phyloP scores from a whole-genome alignment of 225 moss, liverwort and hornwort genomes.

The Polytrichum commune region DNA sequence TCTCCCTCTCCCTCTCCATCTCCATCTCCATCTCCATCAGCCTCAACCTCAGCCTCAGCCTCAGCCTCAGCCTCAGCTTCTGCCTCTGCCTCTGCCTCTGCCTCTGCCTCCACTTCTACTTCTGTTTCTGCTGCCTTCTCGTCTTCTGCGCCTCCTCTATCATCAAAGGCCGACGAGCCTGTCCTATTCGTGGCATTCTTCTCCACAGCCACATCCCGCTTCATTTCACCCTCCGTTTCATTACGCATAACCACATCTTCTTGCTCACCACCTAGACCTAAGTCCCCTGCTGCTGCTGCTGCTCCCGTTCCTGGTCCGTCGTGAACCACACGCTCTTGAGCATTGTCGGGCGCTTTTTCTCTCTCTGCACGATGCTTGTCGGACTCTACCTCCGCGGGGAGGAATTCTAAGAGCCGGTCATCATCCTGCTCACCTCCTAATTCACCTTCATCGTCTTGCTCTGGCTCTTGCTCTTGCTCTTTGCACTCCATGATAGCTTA shows the following conservation, averaged over 20 bases:
- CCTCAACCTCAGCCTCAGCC: background rate
- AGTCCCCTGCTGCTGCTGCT: slow-evolving; percentile 21
- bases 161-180: background rate
- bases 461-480: background rate
- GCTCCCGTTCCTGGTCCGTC: slow-evolving; percentile 23
- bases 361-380: slow-evolving; percentile 42
- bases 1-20: too few relatives aligned
- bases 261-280: slow-evolving; percentile 31
- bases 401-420: slow-evolving; percentile 31
- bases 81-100: slow-evolving; percentile 18
- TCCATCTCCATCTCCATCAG: too few relatives aligned
- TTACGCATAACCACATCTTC: slow-evolving; percentile 21
- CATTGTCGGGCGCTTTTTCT: slow-evolving; percentile 61
- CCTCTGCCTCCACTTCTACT: slow-evolving; percentile 19
- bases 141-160: slow-evolving; percentile 5
- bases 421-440: slow-evolving; percentile 24
- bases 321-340: slow-evolving; percentile 46
- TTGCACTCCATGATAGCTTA: too few relatives aligned
- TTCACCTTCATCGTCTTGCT: slow-evolving; percentile 9
- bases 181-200: background rate
- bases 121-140: slow-evolving; percentile 4
- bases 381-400: slow-evolving; percentile 43
- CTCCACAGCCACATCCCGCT: background rate
- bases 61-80: background rate
- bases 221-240: slow-evolving; percentile 2